Percentiles rank a stretch among this genome's conserved stretches.
phyloP scores from a whole-genome alignment of 1,139 yeast genomes.

The Candida sojae region DNA sequence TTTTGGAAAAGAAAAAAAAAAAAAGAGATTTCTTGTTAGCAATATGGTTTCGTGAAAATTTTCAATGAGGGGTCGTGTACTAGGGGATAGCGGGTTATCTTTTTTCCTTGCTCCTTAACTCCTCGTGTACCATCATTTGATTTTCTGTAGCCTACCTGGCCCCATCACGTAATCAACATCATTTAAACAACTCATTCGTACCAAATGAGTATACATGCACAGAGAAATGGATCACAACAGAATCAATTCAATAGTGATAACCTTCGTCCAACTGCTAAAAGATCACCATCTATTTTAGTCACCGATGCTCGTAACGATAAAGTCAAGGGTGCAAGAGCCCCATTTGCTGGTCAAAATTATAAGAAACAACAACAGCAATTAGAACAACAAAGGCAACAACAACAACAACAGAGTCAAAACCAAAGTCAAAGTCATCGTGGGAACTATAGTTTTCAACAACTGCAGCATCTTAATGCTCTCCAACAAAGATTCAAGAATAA shows the following conservation, averaged over 20 bases:
- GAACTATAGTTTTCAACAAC: constrained; percentile 17
- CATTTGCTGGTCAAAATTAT: constrained; percentile 72
- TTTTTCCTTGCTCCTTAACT: too few relatives aligned
- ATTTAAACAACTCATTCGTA: not conserved
- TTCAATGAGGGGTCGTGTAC: constrained; percentile 2
- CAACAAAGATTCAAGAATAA: constrained; percentile 38
- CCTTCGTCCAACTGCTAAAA: constrained; percentile 67
- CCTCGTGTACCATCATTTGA: not conserved
- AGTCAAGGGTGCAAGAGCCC: constrained; percentile 67
- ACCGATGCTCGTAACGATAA: constrained; percentile 77
- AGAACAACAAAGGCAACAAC: constrained; percentile 17
- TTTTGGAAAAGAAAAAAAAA: not conserved
- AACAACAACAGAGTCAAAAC: constrained; percentile 10
- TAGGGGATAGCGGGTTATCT: not conserved
- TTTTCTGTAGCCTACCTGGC: not conserved
- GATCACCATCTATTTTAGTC: constrained; percentile 91
- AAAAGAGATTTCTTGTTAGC: too few relatives aligned
- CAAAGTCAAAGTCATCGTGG: constrained; percentile 9
- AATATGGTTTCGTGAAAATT: not conserved
- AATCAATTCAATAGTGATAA: constrained; percentile 1
- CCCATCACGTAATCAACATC: too few relatives aligned
- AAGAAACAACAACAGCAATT: constrained; percentile 38
- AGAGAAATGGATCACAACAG: constrained; percentile 7
- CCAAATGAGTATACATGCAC: constrained; percentile 5
- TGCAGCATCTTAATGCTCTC: constrained; percentile 22